Percentiles rank a stretch among this genome's conserved stretches.
These are phyloP conservation scores for Penicillium lividum DNA, from an alignment of 495 filamentous ascomycete species.

Conservation along the genomic window DNA sequence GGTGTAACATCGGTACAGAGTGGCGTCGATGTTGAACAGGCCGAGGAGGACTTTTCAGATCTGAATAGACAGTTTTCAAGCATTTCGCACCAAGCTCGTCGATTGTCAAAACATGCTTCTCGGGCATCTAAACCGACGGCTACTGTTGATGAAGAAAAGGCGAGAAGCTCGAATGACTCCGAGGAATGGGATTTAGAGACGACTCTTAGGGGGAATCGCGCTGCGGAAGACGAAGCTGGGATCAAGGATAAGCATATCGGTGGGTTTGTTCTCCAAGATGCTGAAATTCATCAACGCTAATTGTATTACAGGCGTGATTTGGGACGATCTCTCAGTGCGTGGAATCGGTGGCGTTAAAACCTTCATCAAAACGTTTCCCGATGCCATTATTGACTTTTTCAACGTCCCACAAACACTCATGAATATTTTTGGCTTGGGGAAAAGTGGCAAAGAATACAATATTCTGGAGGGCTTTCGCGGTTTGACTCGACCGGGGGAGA, in stretches of 20 bases:
- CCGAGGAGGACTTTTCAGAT: conserved; percentile 76
- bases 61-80: conserved; percentile 71
- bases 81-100: conserved; percentile 57
- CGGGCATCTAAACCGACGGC: conserved; percentile 39
- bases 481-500: conserved; percentile 75
- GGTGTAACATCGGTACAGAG: conserved; percentile 44
- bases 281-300: neutral
- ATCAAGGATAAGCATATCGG: conserved; percentile 77
- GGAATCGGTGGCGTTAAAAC: conserved; percentile 76
- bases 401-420: conserved; percentile 63
- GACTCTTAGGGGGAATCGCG: conserved; percentile 66
- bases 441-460: conserved; percentile 65
- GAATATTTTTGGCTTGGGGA: conserved; percentile 57
- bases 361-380: conserved; percentile 80
- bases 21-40: conserved; percentile 69
- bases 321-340: conserved; percentile 75
- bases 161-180: conserved; percentile 43
- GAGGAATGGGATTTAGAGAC: conserved; percentile 73
- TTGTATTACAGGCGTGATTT: conserved; percentile 60
- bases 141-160: conserved; percentile 51
- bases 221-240: conserved; percentile 70
- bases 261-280: conserved; percentile 14
- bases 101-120: conserved; percentile 43
- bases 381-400: conserved; percentile 76
- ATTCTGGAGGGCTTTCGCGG: conserved; percentile 58